Percentiles rank a stretch among this genome's conserved stretches.
These are phyloP conservation scores for Podila epicladia DNA, from an alignment of 192 early-diverging fungal species.

Conservation along the genomic window DNA sequence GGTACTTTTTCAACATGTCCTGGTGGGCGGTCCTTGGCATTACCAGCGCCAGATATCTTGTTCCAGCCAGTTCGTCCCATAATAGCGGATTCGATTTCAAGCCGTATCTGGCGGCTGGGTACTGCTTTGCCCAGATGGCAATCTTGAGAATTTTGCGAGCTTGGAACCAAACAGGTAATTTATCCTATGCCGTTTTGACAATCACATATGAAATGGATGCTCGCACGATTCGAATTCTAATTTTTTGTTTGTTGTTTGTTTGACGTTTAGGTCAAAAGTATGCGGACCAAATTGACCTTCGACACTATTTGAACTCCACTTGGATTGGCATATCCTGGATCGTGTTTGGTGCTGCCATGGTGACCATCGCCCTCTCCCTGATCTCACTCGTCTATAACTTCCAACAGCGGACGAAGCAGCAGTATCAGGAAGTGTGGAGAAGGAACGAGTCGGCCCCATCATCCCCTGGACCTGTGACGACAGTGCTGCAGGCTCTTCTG, in stretches of 20 bases:
- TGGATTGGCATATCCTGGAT: conserved; percentile 40
- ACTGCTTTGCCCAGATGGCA: conserved; percentile 41
- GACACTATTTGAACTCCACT: conserved; percentile 49
- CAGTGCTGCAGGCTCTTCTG: conserved; percentile 11
- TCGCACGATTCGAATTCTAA: background rate
- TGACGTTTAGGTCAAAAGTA: conserved; percentile 52
- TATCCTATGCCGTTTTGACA: background rate
- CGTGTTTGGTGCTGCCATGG: conserved; percentile 27
- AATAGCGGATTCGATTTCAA: background rate
- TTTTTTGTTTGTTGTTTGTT: background rate
- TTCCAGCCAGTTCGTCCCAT: background rate
- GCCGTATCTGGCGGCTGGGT: background rate
- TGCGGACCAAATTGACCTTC: conserved; percentile 57
- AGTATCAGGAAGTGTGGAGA: background rate
- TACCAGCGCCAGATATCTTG: conserved; percentile 50
- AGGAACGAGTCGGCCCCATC: background rate
- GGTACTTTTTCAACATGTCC: conserved; percentile 79
- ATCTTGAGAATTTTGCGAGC: conserved; percentile 49
- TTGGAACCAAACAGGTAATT: conserved; percentile 60
- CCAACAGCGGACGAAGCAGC: background rate
- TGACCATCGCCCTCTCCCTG: conserved; percentile 2
- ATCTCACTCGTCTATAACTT: background rate
- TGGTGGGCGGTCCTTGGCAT: conserved; percentile 56
- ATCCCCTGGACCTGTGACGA: conserved; percentile 1
- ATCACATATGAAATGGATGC: too few relatives aligned